These are phyloP conservation scores for Xylaria sp. DNA, from an alignment of 2,329 filamentous ascomycete species.

Conservation along the genomic window DNA sequence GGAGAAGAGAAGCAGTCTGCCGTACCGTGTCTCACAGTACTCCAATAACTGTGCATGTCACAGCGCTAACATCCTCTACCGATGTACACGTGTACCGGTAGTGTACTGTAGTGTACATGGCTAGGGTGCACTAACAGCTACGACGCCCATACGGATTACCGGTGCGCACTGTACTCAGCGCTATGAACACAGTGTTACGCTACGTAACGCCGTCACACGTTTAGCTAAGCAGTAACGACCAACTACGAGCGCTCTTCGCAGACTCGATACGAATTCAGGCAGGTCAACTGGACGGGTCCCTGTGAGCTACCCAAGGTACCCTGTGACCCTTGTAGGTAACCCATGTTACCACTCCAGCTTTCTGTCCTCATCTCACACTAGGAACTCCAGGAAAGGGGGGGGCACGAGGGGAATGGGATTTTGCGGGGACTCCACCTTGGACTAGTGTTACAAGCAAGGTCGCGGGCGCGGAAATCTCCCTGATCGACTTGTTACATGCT, in stretches of 20 bases:
- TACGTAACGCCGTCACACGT: neutral
- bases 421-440: conserved; percentile 17
- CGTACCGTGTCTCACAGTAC: neutral
- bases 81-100: too few relatives aligned
- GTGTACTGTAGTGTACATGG: too few relatives aligned
- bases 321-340: neutral
- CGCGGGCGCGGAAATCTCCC: conserved; percentile 20
- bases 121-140: too few relatives aligned
- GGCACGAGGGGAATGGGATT: neutral
- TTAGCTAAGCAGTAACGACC: neutral
- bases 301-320: neutral
- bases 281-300: too few relatives aligned
- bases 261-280: neutral
- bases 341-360: neutral
- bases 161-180: neutral
- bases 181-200: neutral
- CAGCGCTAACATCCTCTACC: too few relatives aligned
- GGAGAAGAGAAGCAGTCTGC: neutral
- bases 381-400: conserved; percentile 1
- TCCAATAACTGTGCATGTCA: neutral
- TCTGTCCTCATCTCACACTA: neutral
- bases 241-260: neutral
- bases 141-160: neutral
- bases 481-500: conserved; percentile 24
- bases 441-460: conserved; percentile 15